A percentile compares a stretch with the other conserved stretches of the same genome.
Conservation (phyloP, 2,329 filamentous ascomycete genomes). For the Cordyceps farinosa region DNA sequence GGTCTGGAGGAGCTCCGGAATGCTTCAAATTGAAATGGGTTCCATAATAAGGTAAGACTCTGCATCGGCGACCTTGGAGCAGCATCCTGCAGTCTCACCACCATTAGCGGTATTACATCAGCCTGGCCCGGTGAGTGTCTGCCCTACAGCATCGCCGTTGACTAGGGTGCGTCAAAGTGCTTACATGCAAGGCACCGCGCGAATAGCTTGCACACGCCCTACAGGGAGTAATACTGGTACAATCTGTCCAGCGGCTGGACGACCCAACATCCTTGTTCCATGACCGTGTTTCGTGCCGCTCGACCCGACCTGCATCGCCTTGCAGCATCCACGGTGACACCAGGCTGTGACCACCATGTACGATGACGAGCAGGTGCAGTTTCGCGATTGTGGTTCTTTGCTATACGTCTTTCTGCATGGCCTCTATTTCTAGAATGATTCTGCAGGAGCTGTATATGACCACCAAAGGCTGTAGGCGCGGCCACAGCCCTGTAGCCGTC, state of each 20-base stretch:
- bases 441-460: not conserved
- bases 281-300: not conserved
- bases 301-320: conserved; percentile 12
- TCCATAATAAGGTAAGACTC: not conserved
- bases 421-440: not conserved
- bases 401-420: not conserved
- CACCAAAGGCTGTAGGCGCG: too few relatives aligned
- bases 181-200: not conserved
- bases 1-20: not conserved
- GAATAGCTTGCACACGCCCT: not conserved
- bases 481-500: conserved; percentile 3
- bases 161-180: conserved; percentile 1
- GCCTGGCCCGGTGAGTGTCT: conserved; percentile 9
- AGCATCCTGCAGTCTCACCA: conserved; percentile 4
- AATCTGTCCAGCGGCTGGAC: not conserved
- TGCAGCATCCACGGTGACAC: not conserved
- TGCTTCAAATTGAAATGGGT: not conserved
- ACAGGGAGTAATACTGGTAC: not conserved
- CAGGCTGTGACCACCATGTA: not conserved
- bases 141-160: not conserved
- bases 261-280: not conserved
- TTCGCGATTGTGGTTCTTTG: not conserved
- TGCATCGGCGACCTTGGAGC: not conserved
- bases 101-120: conserved; percentile 12
- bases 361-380: conserved; percentile 2